These are phyloP conservation scores for Penicillium oxalicum DNA, from an alignment of 2,329 filamentous ascomycete genomes.

Conservation along the genomic window DNA sequence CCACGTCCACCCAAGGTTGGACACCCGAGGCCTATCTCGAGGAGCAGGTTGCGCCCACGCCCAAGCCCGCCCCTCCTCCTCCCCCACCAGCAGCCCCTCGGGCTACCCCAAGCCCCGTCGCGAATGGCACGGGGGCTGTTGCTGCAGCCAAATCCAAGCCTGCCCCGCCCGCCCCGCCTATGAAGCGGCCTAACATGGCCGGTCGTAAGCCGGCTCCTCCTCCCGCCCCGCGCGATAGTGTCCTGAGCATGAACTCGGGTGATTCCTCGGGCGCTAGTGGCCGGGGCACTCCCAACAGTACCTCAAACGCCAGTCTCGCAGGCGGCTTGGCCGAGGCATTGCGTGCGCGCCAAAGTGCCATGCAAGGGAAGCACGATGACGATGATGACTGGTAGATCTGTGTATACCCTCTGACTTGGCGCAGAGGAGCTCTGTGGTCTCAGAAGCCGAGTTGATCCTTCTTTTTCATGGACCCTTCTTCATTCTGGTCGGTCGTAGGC, in stretches of 20 bases:
- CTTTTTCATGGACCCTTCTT: too few relatives aligned
- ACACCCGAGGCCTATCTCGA: constrained; percentile 90
- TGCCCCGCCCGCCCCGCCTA: constrained; percentile 68
- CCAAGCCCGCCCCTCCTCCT: constrained; percentile 54
- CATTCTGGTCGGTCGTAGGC: constrained; percentile 9
- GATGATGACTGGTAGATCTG: constrained; percentile 62
- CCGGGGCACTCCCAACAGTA: constrained; percentile 60
- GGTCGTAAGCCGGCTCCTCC: constrained; percentile 65
- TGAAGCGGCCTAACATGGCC: constrained; percentile 66
- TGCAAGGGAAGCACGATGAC: constrained; percentile 63
- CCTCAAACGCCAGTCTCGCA: constrained; percentile 56
- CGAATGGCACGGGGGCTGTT: constrained; percentile 40
- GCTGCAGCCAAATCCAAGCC: constrained; percentile 56
- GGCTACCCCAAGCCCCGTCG: constrained; percentile 58
- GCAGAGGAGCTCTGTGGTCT: too few relatives aligned
- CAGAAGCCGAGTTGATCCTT: too few relatives aligned
- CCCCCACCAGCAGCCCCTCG: constrained; percentile 44
- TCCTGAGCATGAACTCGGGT: constrained; percentile 43
- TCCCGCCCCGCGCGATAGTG: constrained; percentile 62
- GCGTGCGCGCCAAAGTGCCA: constrained; percentile 67
- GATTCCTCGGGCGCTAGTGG: constrained; percentile 58
- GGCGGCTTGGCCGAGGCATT: constrained; percentile 75
- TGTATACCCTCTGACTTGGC: not conserved
- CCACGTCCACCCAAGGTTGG: constrained; percentile 75
- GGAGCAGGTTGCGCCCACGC: constrained; percentile 55